These are phyloP conservation scores for Nectriaceae sp. DNA, from an alignment of 2,329 filamentous ascomycete species.

Conservation along the genomic window DNA sequence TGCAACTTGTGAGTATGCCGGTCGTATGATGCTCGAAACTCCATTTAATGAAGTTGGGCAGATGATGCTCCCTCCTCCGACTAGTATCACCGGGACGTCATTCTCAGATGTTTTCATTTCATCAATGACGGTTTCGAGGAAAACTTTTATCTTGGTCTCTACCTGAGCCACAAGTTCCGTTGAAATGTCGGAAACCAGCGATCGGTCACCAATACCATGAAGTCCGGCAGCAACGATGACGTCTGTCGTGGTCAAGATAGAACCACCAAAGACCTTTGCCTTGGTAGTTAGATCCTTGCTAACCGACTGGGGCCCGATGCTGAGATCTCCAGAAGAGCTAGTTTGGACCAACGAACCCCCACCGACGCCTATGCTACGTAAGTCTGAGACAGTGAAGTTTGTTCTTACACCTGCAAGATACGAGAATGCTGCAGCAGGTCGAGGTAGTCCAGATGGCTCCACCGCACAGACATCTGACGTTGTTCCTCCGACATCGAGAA, in stretches of 20 bases:
- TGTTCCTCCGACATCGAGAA: slow-evolving; percentile 14
- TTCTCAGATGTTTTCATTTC: slow-evolving; percentile 9
- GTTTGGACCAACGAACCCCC: slow-evolving; percentile 11
- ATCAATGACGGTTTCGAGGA: slow-evolving; percentile 5
- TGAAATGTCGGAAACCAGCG: neutral
- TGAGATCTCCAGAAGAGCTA: neutral
- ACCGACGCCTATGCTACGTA: slow-evolving; percentile 14
- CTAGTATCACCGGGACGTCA: slow-evolving; percentile 6
- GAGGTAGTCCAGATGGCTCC: slow-evolving; percentile 10
- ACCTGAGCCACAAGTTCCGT: neutral
- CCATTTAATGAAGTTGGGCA: slow-evolving; percentile 3
- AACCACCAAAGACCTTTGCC: slow-evolving; percentile 10
- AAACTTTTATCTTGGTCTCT: neutral
- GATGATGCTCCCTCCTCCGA: slow-evolving; percentile 8
- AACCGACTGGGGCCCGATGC: slow-evolving; percentile 7
- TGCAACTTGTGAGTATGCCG: slow-evolving; percentile 3
- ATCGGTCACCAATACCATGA: slow-evolving; percentile 1
- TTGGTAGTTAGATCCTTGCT: slow-evolving; percentile 8
- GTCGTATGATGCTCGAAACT: slow-evolving; percentile 1
- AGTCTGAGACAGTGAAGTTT: slow-evolving; percentile 11
- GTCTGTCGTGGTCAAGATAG: slow-evolving; percentile 8
- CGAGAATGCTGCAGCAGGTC: slow-evolving; percentile 10
- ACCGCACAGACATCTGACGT: slow-evolving; percentile 11
- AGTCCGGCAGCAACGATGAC: slow-evolving; percentile 4
- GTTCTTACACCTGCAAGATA: slow-evolving; percentile 8